Percentiles rank a stretch among this genome's conserved stretches.
Evolutionary conservation across 768 basidiomycete species (phyloP).

Genomic region (Holtermannia corniformis): DNA sequence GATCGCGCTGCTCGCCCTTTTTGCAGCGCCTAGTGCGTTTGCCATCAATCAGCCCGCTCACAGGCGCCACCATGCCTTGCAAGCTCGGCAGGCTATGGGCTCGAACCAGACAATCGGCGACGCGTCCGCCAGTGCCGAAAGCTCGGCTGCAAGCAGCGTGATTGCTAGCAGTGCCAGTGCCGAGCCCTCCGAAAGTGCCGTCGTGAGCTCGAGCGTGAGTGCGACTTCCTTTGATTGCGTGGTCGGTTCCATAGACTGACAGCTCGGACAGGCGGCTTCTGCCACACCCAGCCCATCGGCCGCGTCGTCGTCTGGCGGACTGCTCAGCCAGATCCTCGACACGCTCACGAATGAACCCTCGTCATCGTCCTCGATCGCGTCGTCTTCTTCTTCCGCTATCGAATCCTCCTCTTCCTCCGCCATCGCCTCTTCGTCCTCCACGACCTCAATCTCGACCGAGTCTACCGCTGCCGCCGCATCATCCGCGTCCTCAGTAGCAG

Average conservation of each 20-base stretch:
- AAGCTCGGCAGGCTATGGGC: background rate
- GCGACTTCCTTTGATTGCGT: background rate
- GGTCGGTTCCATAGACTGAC: background rate
- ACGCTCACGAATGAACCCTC: slow-evolving; percentile 4
- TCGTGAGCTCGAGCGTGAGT: background rate
- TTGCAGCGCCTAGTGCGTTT: background rate
- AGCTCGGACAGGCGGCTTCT: background rate
- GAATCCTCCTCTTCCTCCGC: background rate
- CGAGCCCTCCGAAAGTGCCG: background rate
- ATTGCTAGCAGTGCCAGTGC: too few species aligned
- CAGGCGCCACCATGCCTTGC: background rate
- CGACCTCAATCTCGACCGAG: background rate
- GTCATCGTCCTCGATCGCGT: slow-evolving; percentile 4
- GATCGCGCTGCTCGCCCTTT: background rate
- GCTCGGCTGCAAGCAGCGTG: background rate
- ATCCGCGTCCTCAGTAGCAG: background rate
- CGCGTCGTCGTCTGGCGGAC: slow-evolving; percentile 2
- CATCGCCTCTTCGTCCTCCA: background rate
- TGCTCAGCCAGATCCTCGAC: background rate
- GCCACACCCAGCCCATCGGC: background rate
- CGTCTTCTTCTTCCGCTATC: background rate
- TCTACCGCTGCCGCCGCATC: slow-evolving; percentile 1
- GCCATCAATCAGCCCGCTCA: background rate
- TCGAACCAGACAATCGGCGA: background rate
- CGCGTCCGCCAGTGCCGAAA: too few species aligned